Evolutionary conservation across 78 protist genomes (phyloP), one percentile per base, ranked within the genome.

Genomic region (Corallochytrium limacisporum): DNA sequence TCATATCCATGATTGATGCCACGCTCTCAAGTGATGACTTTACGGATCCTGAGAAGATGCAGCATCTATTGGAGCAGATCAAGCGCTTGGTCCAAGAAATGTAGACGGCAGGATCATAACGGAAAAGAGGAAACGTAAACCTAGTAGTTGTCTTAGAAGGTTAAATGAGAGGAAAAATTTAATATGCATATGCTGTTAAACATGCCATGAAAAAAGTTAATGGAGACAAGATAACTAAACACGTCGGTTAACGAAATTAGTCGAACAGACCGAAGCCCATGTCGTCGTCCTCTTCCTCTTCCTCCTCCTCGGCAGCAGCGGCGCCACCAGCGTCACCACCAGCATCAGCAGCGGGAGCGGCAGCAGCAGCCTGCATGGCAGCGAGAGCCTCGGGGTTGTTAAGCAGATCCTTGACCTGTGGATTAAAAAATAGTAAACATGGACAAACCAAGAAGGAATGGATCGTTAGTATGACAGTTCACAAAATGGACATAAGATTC

Each of bases 361-460:
- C 74, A 31, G 65, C 59, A 32, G 78, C 69, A 46, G 78, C 68
- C n/a, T 49, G 22, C 44, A 72, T 72, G 16, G 49, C 66, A n/a
- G 43, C 44, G n/a, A 32, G 24, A 35, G 80, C 80, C 28, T 38
- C 44, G 55, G 80, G 80, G 56, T 74, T 35, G 32, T 33, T 38
- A 7, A 74, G 71, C 70, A 36, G 48, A 8, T 4, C 80, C 72
- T 74, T 74, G 57, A 54, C 49, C 55, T 49, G 50, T 6, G 50
- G n/a, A 44, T 2, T 8, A 3, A 6, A 10, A 6, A 6, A 3
- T 3, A 2, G 4, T 3, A 49, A 6, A 13, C 55, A n/a, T n/a
- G 31, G 2, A 16, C 1, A n/a, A 20, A 26, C 24, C 4, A 33
- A 4, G 53, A 20, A 7, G 32, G 53, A 33, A 16, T n/a, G 28